phyloP scores from a whole-genome alignment of 2,329 filamentous ascomycete genomes.

The Shiraia bambusicola region DNA sequence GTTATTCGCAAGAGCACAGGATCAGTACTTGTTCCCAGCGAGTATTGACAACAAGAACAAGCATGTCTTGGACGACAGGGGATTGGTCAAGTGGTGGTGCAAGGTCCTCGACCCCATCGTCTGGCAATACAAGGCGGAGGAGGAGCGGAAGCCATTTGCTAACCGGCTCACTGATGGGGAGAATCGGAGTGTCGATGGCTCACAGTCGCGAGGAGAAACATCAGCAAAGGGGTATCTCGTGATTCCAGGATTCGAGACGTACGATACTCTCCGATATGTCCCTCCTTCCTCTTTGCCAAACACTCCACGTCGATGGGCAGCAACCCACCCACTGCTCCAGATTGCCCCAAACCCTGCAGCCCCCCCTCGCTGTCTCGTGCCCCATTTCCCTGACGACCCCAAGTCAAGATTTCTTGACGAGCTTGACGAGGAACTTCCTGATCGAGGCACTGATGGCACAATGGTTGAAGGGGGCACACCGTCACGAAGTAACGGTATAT shows the following conservation, averaged over 20 bases:
- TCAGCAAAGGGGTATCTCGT: conserved; percentile 75
- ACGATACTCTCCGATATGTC: conserved; percentile 78
- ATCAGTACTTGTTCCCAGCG: conserved; percentile 92
- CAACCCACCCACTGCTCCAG: conserved; percentile 71
- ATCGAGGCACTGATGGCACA: conserved; percentile 45
- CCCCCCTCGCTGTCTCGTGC: conserved; percentile 81
- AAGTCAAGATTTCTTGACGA: conserved; percentile 89
- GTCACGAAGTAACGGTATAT: conserved; percentile 63
- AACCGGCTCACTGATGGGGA: conserved; percentile 33
- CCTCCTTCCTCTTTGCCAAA: conserved; percentile 55
- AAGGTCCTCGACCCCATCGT: conserved; percentile 78
- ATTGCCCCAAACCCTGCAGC: conserved; percentile 68
- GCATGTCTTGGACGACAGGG: conserved; percentile 88
- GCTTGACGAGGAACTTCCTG: conserved; percentile 77
- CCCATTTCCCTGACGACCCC: conserved; percentile 90
- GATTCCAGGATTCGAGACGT: conserved; percentile 80
- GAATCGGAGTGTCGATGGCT: conserved; percentile 20
- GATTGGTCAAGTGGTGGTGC: conserved; percentile 95
- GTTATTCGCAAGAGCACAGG: conserved; percentile 87
- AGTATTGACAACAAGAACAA: conserved; percentile 83
- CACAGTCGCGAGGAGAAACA: conserved; percentile 23
- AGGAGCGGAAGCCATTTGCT: conserved; percentile 36
- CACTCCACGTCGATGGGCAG: conserved; percentile 50
- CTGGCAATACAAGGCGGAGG: conserved; percentile 50
- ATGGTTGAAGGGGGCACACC: conserved; percentile 44